These are phyloP conservation scores for Penicillium occitanis DNA, from an alignment of 2,329 filamentous ascomycete species.

Conservation along the genomic window DNA sequence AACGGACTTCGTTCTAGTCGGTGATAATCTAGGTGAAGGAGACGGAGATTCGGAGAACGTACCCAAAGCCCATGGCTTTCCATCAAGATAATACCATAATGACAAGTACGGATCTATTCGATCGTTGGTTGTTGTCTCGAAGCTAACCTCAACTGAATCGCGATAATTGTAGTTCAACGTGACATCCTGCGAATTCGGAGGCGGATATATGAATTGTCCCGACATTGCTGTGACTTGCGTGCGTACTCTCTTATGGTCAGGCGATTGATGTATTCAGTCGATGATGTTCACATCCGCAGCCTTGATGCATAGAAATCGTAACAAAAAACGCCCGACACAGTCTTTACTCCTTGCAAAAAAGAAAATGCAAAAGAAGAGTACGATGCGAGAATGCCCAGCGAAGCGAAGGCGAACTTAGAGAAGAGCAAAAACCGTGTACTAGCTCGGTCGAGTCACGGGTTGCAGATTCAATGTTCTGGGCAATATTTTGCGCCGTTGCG, in stretches of 20 bases:
- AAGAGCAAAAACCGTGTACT: neutral
- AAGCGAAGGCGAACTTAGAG: neutral
- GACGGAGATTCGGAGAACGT: neutral
- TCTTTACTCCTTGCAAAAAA: neutral
- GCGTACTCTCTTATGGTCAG: neutral
- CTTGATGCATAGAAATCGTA: neutral
- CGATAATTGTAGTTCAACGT: constrained; percentile 9
- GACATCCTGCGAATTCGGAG: neutral
- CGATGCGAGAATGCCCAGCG: neutral
- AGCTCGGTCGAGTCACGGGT: neutral
- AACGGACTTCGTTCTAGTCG: neutral
- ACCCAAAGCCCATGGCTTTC: constrained; percentile 10
- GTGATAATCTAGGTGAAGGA: neutral
- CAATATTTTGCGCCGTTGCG: neutral
- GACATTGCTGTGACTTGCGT: neutral
- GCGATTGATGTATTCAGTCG: neutral
- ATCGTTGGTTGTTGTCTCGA: constrained; percentile 1
- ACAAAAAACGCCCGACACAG: neutral
- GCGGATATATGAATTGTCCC: constrained; percentile 18
- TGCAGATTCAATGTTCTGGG: neutral
- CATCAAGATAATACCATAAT: constrained; percentile 18
- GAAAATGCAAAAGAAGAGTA: neutral
- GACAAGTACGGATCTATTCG: neutral
- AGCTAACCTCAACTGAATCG: constrained; percentile 14
- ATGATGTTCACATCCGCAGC: neutral